Evolutionary conservation across 441 rosid species (phyloP), one percentile per base, ranked within the genome.

Genomic region (Mallotus repandus): DNA sequence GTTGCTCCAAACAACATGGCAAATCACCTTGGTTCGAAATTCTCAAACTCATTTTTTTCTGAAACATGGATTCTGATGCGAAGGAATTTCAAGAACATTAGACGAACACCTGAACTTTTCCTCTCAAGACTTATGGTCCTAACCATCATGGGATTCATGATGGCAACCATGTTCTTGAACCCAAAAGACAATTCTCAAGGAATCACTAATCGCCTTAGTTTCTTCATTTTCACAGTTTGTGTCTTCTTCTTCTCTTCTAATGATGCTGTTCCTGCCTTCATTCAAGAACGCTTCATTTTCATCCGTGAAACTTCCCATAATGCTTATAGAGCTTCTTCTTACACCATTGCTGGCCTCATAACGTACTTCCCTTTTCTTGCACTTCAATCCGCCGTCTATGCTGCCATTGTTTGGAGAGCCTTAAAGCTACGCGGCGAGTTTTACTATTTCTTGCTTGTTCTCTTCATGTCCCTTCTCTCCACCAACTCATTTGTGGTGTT

Each of bases 401-500:
- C 89, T 0, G 80, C 63, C 9, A 87, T 89, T 9, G 94, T 88
- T 53, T 87, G 90, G 90, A 75, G 63, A n/a, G 83, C 90, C 55
- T 63, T 89, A 9, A 60, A 55, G 29, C 94, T 89, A 8, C 85
- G 86, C 0, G 86, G 89, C 1, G 75, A 86, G 0, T 87, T 89
- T 85, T 62, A 64, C 11, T 89, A 86, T 76, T 88, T 89, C 86
- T 68, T 86, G 58, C 55, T 88, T 1, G 86, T 86, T 11, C 94
- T 89, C 68, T 89, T 85, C 32, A 75, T 78, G 21, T 87, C 91
- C 13, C 86, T 87, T 15, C 84, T 89, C 53, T 89, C 94, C 9
- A 89, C 89, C 21, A 89, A 89, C 75, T 89, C 94, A 1, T 89
- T 88, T 2, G 92, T 89, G 50, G 89, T 89, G 63, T 89, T 89